These are phyloP conservation scores for Gaillardinia entomophila DNA, from an alignment of 805 yeast species.

Conservation along the genomic window DNA sequence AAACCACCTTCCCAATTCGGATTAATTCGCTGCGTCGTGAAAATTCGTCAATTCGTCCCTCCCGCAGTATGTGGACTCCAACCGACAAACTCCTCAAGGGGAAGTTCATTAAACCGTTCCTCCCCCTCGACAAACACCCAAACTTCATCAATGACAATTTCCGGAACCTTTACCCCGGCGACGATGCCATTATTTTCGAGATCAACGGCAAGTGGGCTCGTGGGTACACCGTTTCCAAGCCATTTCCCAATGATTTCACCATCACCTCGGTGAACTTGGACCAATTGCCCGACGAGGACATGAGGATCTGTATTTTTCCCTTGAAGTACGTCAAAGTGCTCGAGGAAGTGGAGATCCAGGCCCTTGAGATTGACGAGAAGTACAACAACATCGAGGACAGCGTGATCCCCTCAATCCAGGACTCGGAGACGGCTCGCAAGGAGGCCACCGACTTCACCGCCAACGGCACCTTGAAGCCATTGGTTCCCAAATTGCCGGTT, in stretches of 20 bases:
- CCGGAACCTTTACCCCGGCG: conserved; percentile 65
- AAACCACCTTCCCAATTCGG: not conserved
- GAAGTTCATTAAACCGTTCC: conserved; percentile 31
- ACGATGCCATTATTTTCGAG: conserved; percentile 72
- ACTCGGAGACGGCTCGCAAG: conserved; percentile 20
- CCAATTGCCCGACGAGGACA: conserved; percentile 52
- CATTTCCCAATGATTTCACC: conserved; percentile 64
- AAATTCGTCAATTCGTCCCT: not conserved
- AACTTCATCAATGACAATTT: conserved; percentile 31
- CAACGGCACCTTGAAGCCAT: conserved; percentile 1
- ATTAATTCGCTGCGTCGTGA: not conserved
- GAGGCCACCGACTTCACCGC: conserved; percentile 13
- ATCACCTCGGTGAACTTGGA: conserved; percentile 58
- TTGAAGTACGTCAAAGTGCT: conserved; percentile 44
- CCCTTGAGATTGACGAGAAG: conserved; percentile 19
- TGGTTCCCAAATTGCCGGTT: conserved; percentile 51
- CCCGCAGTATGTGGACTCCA: conserved; percentile 29
- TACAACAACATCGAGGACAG: conserved; percentile 22
- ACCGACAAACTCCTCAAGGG: conserved; percentile 32
- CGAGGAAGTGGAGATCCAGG: conserved; percentile 35
- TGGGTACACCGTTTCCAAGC: conserved; percentile 65
- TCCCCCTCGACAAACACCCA: conserved; percentile 38
- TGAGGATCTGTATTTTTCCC: conserved; percentile 58
- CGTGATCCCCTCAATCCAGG: conserved; percentile 28
- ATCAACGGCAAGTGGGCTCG: conserved; percentile 65